Conservation (phyloP, 768 basidiomycete species). For the Phanerochaete carnosa region DNA sequence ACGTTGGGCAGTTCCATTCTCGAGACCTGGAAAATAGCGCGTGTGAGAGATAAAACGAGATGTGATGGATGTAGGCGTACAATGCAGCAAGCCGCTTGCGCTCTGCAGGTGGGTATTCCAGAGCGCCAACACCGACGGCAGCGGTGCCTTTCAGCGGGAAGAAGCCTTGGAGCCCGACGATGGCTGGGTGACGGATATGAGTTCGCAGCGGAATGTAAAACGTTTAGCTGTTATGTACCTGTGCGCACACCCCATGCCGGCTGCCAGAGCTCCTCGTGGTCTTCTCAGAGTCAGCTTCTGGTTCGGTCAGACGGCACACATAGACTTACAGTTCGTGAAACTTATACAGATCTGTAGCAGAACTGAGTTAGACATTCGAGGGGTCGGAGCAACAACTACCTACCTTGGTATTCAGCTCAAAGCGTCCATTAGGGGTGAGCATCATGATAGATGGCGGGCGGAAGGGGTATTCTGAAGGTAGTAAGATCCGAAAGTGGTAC, state of each 20-base stretch:
- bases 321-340: slow-evolving; percentile 77
- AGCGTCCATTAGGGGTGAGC: slow-evolving; percentile 95
- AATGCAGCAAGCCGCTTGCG: slow-evolving; percentile 73
- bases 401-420: slow-evolving; percentile 94
- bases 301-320: slow-evolving; percentile 10
- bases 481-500: slow-evolving; percentile 91
- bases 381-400: slow-evolving; percentile 10
- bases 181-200: slow-evolving; percentile 47
- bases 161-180: slow-evolving; percentile 85
- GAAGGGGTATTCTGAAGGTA: slow-evolving; percentile 95
- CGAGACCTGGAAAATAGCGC: slow-evolving; percentile 53
- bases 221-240: slow-evolving; percentile 40
- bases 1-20: slow-evolving; percentile 77
- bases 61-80: slow-evolving; percentile 41
- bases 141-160: slow-evolving; percentile 87
- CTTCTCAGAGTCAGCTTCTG: slow-evolving; percentile 36
- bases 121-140: slow-evolving; percentile 82
- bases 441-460: slow-evolving; percentile 94
- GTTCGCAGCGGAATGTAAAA: not conserved
- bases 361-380: not conserved
- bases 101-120: slow-evolving; percentile 73
- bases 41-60: not conserved
- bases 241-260: slow-evolving; percentile 98
- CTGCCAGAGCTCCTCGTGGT: slow-evolving; percentile 97
- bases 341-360: slow-evolving; percentile 79